phyloP scores from a whole-genome alignment of 1,139 yeast species.

The Nakaseomyces glabratus region DNA sequence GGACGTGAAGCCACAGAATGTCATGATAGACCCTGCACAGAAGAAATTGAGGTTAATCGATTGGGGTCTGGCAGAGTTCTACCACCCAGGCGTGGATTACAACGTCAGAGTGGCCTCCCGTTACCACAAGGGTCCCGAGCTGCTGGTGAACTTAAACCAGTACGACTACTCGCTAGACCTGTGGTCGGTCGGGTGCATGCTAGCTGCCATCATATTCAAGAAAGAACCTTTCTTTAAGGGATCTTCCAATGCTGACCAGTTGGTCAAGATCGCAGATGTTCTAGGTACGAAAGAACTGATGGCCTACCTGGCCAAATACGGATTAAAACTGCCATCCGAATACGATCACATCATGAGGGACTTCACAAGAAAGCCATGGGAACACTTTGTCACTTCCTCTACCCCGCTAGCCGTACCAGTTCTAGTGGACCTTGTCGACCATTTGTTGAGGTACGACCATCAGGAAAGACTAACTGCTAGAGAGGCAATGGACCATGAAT shows the following conservation, averaged over 20 bases:
- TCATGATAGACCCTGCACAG: conserved; percentile 66
- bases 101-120: conserved; percentile 76
- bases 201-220: conserved; percentile 68
- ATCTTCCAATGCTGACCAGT: conserved; percentile 67
- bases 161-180: conserved; percentile 72
- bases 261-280: conserved; percentile 69
- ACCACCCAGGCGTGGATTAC: conserved; percentile 69
- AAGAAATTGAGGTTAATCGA: conserved; percentile 62
- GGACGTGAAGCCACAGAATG: conserved; percentile 78
- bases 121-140: conserved; percentile 74
- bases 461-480: conserved; percentile 66
- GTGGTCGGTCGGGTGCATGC: conserved; percentile 78
- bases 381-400: conserved; percentile 45
- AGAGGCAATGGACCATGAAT: conserved; percentile 63
- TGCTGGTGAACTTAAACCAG: conserved; percentile 61
- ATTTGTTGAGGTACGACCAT: conserved; percentile 60
- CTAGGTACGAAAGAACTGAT: conserved; percentile 63
- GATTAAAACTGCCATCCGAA: conserved; percentile 51
- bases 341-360: conserved; percentile 61
- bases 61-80: conserved; percentile 81
- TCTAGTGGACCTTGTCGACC: conserved; percentile 56
- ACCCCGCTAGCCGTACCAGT: conserved; percentile 52
- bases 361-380: conserved; percentile 62
- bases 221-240: conserved; percentile 77
- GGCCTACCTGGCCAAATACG: conserved; percentile 53